These are phyloP conservation scores for Ophiocordyceps sinensis DNA, from an alignment of 2,329 filamentous ascomycete species.

Conservation along the genomic window DNA sequence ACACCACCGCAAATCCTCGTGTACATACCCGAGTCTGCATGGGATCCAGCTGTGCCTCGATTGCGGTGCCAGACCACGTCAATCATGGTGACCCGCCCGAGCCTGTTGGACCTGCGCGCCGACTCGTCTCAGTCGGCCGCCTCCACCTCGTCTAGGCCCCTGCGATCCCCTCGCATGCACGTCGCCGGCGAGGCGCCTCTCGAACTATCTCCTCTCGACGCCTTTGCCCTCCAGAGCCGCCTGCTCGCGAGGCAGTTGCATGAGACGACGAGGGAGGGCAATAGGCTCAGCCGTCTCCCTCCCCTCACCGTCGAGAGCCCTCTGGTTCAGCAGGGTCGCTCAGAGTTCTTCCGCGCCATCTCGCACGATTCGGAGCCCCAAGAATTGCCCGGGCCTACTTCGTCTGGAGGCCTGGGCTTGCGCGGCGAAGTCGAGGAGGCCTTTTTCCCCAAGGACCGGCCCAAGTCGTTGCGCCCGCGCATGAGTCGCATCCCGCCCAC, in stretches of 20 bases:
- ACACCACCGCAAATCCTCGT: not conserved
- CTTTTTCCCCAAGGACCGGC: slow-evolving; percentile 37
- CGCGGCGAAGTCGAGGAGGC: slow-evolving; percentile 44
- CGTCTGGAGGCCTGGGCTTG: slow-evolving; percentile 24
- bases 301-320: slow-evolving; percentile 73
- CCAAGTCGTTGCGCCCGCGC: slow-evolving; percentile 60
- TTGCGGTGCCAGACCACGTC: slow-evolving; percentile 4
- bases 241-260: slow-evolving; percentile 78
- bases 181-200: slow-evolving; percentile 73
- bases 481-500: slow-evolving; percentile 49
- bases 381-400: slow-evolving; percentile 12
- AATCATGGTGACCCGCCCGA: slow-evolving; percentile 40
- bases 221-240: slow-evolving; percentile 83
- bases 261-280: slow-evolving; percentile 57
- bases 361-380: slow-evolving; percentile 44
- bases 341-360: slow-evolving; percentile 67
- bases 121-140: slow-evolving; percentile 36
- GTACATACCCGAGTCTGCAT: slow-evolving; percentile 1
- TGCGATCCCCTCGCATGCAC: slow-evolving; percentile 61
- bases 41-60: slow-evolving; percentile 2
- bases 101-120: slow-evolving; percentile 44
- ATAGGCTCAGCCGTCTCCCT: slow-evolving; percentile 72
- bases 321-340: slow-evolving; percentile 56
- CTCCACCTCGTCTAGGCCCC: slow-evolving; percentile 33
- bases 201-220: slow-evolving; percentile 85